These are phyloP conservation scores for Neckera pumila DNA, from an alignment of 225 moss, liverwort and hornwort genomes.

Conservation along the genomic window DNA sequence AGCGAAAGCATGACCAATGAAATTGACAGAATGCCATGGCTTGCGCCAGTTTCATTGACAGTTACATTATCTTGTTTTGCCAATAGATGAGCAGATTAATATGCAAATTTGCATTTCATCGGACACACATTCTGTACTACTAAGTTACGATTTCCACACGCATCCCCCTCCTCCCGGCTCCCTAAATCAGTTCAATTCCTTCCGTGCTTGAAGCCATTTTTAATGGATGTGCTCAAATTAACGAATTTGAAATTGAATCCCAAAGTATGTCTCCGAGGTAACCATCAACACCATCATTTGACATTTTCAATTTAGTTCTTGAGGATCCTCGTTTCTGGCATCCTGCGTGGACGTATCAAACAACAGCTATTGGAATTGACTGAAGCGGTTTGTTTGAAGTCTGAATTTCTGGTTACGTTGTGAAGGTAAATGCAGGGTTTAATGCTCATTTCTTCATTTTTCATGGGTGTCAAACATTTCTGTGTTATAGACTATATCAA, in stretches of 20 bases:
- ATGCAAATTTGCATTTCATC: not conserved
- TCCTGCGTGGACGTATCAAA: not conserved
- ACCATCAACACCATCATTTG: not conserved
- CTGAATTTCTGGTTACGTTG: not conserved
- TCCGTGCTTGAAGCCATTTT: not conserved
- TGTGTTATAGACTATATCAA: not conserved
- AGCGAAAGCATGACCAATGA: not conserved
- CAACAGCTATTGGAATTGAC: not conserved
- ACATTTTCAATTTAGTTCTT: not conserved
- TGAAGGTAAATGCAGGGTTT: not conserved
- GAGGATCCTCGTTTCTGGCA: not conserved
- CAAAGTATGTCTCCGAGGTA: not conserved
- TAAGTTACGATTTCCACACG: not conserved
- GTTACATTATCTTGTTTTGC: not conserved
- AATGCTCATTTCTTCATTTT: not conserved
- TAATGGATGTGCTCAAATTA: not conserved
- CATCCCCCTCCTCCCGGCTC: not conserved
- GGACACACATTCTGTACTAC: not conserved
- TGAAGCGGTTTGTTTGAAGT: not conserved
- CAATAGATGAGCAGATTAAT: not conserved
- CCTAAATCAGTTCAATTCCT: not conserved
- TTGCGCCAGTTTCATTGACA: not conserved
- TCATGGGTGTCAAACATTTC: not conserved
- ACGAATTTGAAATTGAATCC: not conserved
- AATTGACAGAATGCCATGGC: not conserved